A percentile compares a stretch with the other conserved stretches of the same genome.
These are phyloP conservation scores for Bacterosira constricta DNA, from an alignment of 108 stramenopile species.

Conservation along the genomic window DNA sequence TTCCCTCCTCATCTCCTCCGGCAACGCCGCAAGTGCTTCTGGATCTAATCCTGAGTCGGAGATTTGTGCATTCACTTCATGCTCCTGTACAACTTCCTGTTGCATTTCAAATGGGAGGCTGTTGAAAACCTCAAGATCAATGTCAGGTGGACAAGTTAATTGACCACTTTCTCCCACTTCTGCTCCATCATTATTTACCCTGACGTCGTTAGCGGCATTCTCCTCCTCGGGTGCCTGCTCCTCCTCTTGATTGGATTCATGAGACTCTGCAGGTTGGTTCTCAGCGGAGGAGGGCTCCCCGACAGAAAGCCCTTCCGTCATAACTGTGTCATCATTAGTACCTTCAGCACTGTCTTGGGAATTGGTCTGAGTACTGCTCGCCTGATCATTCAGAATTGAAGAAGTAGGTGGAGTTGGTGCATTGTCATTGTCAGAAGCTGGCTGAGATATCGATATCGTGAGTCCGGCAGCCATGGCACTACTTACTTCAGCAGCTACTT, in stretches of 20 bases:
- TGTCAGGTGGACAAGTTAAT: constrained; percentile 86
- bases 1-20: constrained; percentile 93
- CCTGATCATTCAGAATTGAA: constrained; percentile 4
- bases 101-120: constrained; percentile 93
- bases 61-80: constrained; percentile 69
- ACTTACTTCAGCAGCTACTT: neutral
- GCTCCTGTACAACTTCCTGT: constrained; percentile 84
- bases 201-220: neutral
- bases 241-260: neutral
- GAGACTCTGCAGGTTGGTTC: constrained; percentile 3
- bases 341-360: neutral
- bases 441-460: constrained; percentile 61
- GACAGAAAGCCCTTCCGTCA: neutral
- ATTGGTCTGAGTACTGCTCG: neutral
- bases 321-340: neutral
- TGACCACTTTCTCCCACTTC: constrained; percentile 42
- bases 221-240: neutral
- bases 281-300: neutral
- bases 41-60: constrained; percentile 90
- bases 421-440: constrained; percentile 3
- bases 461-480: constrained; percentile 54
- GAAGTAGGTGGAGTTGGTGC: constrained; percentile 13
- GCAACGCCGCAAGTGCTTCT: constrained; percentile 93
- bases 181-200: constrained; percentile 2
- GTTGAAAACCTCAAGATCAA: constrained; percentile 91